A percentile compares a stretch with the other conserved stretches of the same genome.
These are phyloP conservation scores for Phaeodactylum tricornutum DNA, from an alignment of 108 stramenopile genomes.

Conservation along the genomic window DNA sequence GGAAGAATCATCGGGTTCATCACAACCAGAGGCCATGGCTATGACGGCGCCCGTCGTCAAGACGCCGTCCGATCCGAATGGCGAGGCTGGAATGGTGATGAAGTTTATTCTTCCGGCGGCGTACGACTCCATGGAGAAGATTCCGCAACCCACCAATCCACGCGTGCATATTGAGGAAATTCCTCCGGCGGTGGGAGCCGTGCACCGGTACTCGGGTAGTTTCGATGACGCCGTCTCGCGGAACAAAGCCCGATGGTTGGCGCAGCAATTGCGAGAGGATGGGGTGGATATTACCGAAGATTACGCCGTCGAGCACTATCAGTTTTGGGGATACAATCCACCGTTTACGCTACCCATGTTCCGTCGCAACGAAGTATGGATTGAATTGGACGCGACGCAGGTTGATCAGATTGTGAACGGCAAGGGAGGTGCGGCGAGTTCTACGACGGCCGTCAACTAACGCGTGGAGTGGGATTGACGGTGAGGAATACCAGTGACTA, in stretches of 20 bases:
- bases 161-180: constrained; percentile 47
- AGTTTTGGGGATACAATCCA: constrained; percentile 83
- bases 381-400: constrained; percentile 49
- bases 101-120: constrained; percentile 76
- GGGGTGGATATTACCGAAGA: constrained; percentile 49
- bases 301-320: constrained; percentile 30
- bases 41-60: constrained; percentile 78
- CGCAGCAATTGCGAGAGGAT: constrained; percentile 40
- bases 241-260: constrained; percentile 32
- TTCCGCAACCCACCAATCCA: constrained; percentile 77
- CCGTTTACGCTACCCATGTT: constrained; percentile 80
- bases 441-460: no score
- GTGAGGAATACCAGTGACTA: no score
- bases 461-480: no score
- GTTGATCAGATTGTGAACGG: constrained; percentile 35
- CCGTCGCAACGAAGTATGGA: constrained; percentile 82
- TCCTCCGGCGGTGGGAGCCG: constrained; percentile 55
- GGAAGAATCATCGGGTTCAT: constrained; percentile 8
- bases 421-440: no score
- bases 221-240: constrained; percentile 18
- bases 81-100: constrained; percentile 43
- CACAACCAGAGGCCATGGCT: constrained; percentile 26
- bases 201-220: constrained; percentile 59
- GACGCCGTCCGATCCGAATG: constrained; percentile 3
- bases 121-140: constrained; percentile 57